A percentile compares a stretch with the other conserved stretches of the same genome.
Conservation (phyloP, 2,329 filamentous ascomycete genomes). For the Botryosphaeria dothidea region DNA sequence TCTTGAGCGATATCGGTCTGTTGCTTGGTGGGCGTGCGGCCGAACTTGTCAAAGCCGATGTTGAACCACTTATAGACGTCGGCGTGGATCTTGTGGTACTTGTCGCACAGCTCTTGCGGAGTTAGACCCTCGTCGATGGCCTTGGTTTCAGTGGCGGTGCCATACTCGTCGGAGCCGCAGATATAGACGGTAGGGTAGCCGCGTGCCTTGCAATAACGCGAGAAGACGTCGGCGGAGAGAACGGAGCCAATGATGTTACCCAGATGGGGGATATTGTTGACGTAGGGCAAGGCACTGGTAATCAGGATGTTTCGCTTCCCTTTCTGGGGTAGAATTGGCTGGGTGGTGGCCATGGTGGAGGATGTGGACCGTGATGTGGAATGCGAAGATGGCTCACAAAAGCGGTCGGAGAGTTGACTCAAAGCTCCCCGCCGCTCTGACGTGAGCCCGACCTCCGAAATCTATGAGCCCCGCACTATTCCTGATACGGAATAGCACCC, state of each 20-base stretch:
- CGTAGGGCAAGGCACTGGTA: conserved; percentile 88
- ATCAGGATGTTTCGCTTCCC: conserved; percentile 83
- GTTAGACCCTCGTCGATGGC: conserved; percentile 84
- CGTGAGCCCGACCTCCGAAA: background rate
- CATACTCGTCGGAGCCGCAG: conserved; percentile 92
- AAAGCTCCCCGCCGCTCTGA: conserved; percentile 9
- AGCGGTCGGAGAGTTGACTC: conserved; percentile 7
- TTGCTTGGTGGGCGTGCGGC: conserved; percentile 82
- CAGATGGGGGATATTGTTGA: conserved; percentile 74
- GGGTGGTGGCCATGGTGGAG: conserved; percentile 26
- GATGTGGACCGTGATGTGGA: background rate
- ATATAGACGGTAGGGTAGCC: conserved; percentile 80
- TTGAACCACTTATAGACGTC: conserved; percentile 96
- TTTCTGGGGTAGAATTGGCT: conserved; percentile 50
- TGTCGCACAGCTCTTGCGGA: conserved; percentile 82
- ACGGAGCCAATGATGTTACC: conserved; percentile 88
- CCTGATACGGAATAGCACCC: background rate
- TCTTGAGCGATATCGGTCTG: conserved; percentile 93
- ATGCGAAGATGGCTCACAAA: conserved; percentile 5
- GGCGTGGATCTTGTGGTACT: conserved; percentile 88
- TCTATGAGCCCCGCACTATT: conserved; percentile 10
- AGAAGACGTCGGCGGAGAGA: conserved; percentile 81
- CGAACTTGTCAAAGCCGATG: conserved; percentile 93
- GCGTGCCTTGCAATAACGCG: conserved; percentile 73
- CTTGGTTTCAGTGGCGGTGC: conserved; percentile 94